Base-by-base conservation (phyloP, 345 rosid species). In the Turnera subulata region DNA sequence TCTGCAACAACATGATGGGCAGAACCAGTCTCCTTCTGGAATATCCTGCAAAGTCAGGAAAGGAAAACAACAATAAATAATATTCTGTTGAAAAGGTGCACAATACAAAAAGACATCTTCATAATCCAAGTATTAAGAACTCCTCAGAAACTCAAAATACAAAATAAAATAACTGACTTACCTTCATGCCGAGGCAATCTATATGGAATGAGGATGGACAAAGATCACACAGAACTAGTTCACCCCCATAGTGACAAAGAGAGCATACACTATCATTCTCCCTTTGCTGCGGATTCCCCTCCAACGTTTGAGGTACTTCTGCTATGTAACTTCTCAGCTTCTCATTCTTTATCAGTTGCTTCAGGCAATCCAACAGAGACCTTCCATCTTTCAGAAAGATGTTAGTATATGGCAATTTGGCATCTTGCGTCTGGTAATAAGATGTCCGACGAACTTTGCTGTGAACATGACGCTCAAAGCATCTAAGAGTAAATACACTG, bases 21-120 rank as follows among this genome's bases (percentile, higher is more conserved):
- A 89, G 68, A 83, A 92, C 95, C 93, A 92, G 60, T 84, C 86
- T 64, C 93, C 96, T 32, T 80, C 86, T 3, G 95, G 96, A 72
- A 86, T 54, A 60, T 69, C 80, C 96, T 70, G 50, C 12, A n/a
- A n/a, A n/a, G n/a, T n/a, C n/a, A n/a, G n/a, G n/a, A n/a, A n/a
- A n/a, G n/a, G 18, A 29, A 48, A 57, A 39, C 20, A 19, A 12
- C 43, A 54, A 39, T 6, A 44, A 20, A 19, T 15, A 42, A n/a
- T n/a, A n/a, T n/a, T 42, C 45, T 11, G n/a, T 6, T 4, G 0
- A 11, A 42, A 42, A 13, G 12, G 12, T 11, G 12, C 12, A 18
- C n/a, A n/a, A n/a, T n/a, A n/a, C n/a, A 42, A n/a, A 1, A 5
- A 17, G 13, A 21, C 22, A 18, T 16, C 37, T 46, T 19, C 32